Conservation (phyloP, 352 stramenopile species). For the Pythium guiyangense region DNA sequence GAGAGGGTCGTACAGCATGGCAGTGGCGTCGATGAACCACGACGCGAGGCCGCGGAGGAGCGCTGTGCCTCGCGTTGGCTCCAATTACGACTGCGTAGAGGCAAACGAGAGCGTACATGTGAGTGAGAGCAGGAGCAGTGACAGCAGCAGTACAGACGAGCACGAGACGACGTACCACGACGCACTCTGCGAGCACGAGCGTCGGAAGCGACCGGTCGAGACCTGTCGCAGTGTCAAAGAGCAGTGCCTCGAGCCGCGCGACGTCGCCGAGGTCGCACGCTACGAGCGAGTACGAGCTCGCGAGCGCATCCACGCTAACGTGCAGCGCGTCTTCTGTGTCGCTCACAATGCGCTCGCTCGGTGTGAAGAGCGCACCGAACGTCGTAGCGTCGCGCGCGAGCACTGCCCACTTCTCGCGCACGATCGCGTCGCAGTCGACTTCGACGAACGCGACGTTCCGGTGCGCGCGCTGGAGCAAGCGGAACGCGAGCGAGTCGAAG, state of each 20-base stretch:
- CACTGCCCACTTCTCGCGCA: slow-evolving; percentile 35
- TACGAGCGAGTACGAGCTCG: slow-evolving; percentile 39
- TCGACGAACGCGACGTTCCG: slow-evolving; percentile 37
- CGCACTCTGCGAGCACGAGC: slow-evolving; percentile 63
- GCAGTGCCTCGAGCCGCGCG: slow-evolving; percentile 17
- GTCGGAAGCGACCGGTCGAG: slow-evolving; percentile 41
- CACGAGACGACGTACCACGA: slow-evolving; percentile 34
- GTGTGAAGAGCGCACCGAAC: slow-evolving; percentile 22
- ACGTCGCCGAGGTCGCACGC: slow-evolving; percentile 58
- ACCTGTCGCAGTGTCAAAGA: slow-evolving; percentile 15
- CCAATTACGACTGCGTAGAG: slow-evolving; percentile 52
- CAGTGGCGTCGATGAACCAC: slow-evolving; percentile 33
- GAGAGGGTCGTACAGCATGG: slow-evolving; percentile 65
- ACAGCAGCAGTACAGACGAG: not conserved
- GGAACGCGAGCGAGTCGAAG: slow-evolving; percentile 78
- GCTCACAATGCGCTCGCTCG: not conserved
- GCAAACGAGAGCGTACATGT: not conserved
- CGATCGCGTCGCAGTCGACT: slow-evolving; percentile 60
- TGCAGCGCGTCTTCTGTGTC: slow-evolving; percentile 16
- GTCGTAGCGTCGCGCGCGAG: slow-evolving; percentile 18
- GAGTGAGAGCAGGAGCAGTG: not conserved
- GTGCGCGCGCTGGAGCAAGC: slow-evolving; percentile 29
- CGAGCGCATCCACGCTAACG: slow-evolving; percentile 11
- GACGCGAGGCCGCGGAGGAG: slow-evolving; percentile 40
- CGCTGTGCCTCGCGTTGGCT: slow-evolving; percentile 31